These are phyloP conservation scores for Leucogyrophana mollusca DNA, from an alignment of 768 basidiomycete genomes.

Conservation along the genomic window DNA sequence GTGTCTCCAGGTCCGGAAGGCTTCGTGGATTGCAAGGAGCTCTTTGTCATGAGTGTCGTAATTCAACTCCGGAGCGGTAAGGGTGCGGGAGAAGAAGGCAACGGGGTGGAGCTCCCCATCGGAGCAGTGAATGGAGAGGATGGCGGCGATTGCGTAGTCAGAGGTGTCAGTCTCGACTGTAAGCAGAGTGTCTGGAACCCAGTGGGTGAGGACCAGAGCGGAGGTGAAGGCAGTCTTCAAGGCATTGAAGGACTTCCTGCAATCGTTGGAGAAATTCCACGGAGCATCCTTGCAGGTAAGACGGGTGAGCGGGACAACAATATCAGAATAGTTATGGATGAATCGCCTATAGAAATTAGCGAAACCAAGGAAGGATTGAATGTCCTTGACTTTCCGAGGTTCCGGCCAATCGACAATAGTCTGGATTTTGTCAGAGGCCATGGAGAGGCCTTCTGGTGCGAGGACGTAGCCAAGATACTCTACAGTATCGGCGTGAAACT, in stretches of 20 bases:
- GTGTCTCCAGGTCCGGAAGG: slow-evolving; percentile 30
- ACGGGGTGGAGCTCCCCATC: slow-evolving; percentile 30
- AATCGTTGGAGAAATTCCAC: slow-evolving; percentile 11
- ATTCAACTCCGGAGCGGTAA: slow-evolving; percentile 35
- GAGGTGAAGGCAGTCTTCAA: slow-evolving; percentile 5
- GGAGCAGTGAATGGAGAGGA: neutral
- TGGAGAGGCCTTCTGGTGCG: slow-evolving; percentile 22
- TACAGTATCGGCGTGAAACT: slow-evolving; percentile 15
- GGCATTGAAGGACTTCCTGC: slow-evolving; percentile 14
- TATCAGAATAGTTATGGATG: slow-evolving; percentile 29
- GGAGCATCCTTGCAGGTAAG: slow-evolving; percentile 23
- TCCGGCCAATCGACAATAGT: slow-evolving; percentile 30
- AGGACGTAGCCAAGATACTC: slow-evolving; percentile 37
- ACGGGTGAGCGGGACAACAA: slow-evolving; percentile 26
- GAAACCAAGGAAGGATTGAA: slow-evolving; percentile 33
- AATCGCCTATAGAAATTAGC: slow-evolving; percentile 33
- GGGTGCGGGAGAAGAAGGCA: slow-evolving; percentile 24
- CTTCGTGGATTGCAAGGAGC: slow-evolving; percentile 42
- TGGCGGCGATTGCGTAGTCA: neutral
- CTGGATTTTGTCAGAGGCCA: slow-evolving; percentile 37
- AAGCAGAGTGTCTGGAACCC: neutral
- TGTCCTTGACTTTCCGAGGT: slow-evolving; percentile 23
- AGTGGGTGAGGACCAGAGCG: slow-evolving; percentile 1
- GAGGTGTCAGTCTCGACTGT: slow-evolving; percentile 1
- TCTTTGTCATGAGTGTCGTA: slow-evolving; percentile 35